Evolutionary conservation across 345 rosid genomes (phyloP), one percentile per base, ranked within the genome.

Genomic region (Acer yangbiense): DNA sequence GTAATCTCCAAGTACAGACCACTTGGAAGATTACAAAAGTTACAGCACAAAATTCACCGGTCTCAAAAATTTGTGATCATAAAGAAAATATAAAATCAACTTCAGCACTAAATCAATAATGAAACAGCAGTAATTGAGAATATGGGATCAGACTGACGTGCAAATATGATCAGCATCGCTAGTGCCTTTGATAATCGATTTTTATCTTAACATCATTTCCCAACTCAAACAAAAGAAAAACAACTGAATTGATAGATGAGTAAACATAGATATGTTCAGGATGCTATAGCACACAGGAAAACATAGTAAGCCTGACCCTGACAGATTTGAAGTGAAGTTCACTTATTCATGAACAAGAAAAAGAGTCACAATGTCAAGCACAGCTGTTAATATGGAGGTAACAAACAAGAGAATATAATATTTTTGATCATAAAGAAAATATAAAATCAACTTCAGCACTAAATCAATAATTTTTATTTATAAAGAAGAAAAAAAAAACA

Each of bases 111-210:
- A 58, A 58, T 16, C 11, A 58, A 58, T 21, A 57, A 57, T 16
- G 18, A 58, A 58, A 1, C 12, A 7, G 23, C 7, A 44, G 23
- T 11, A 25, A 29, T 14, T 17, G 41, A 43, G 54, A 74, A 5
- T n/a, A 60, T 73, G 73, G 82, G 81, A 83, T 85, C 86, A 85
- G 82, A 85, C 81, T 81, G 84, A 84, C 83, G 75, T 83, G 85
- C 87, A 86, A 88, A 85, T 46, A 12, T 60, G 76, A 73, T 82
- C 84, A 81, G 81, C 81, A 78, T 21, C 46, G 82, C 77, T 66
- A 8, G 14, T 52, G 83, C 85, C 73, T 80, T 48, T 52, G 77
- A 68, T 32, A 73, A 64, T 48, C 27, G 17, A 66, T 62, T 60
- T 44, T 3, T 58, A 27, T 35, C 35, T 73, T 58, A 9, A n/a